Conservation (phyloP, 768 basidiomycete species). For the Boletus bicolor region DNA sequence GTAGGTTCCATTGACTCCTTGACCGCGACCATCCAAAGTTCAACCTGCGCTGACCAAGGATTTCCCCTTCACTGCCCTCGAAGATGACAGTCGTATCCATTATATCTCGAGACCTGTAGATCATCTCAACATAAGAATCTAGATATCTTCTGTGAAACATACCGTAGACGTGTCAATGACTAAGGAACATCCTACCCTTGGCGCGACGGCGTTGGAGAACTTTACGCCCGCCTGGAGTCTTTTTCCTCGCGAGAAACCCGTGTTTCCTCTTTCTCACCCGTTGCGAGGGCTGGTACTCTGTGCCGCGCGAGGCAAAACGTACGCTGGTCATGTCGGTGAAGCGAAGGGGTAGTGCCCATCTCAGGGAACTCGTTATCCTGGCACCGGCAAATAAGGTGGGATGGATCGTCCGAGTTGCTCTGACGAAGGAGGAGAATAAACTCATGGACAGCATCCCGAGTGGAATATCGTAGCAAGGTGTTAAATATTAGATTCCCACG, state of each 20-base stretch:
- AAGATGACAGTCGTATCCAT: background rate
- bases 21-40: background rate
- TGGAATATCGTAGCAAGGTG: background rate
- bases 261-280: conserved; percentile 89
- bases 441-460: conserved; percentile 10
- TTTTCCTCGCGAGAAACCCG: conserved; percentile 81
- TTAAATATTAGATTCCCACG: conserved; percentile 19
- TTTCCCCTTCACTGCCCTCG: background rate
- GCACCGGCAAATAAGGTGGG: conserved; percentile 14
- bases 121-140: background rate
- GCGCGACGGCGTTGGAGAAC: conserved; percentile 65
- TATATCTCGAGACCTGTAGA: background rate
- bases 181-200: conserved; percentile 78
- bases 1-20: background rate
- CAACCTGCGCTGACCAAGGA: background rate
- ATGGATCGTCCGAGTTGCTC: conserved; percentile 22
- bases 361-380: conserved; percentile 15
- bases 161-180: conserved; percentile 51
- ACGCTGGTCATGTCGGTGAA: conserved; percentile 19
- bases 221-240: conserved; percentile 64
- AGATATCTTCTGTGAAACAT: conserved; percentile 1
- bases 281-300: conserved; percentile 97
- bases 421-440: conserved; percentile 22
- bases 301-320: conserved; percentile 68
- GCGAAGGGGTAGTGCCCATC: conserved; percentile 23